Conservation (phyloP, 163 green algal genomes). For the Volvox carteri region DNA sequence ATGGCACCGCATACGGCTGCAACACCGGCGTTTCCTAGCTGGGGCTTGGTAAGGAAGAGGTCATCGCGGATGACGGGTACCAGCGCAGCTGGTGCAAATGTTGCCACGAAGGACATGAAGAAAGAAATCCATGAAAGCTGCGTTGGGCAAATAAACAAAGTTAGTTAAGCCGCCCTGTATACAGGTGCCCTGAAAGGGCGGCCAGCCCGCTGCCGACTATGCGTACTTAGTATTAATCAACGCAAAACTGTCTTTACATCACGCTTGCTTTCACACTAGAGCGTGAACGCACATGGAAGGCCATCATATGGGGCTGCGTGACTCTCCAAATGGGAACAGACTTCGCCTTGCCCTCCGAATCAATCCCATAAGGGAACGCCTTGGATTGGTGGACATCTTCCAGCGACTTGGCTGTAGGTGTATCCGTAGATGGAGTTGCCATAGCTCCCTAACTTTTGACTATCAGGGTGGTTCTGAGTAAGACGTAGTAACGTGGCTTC, state of each 20-base stretch:
- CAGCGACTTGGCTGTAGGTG: neutral
- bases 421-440: neutral
- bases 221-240: too few relatives aligned
- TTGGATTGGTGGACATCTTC: neutral
- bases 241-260: too few relatives aligned
- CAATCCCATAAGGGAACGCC: slow-evolving; percentile 59
- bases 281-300: slow-evolving; percentile 21
- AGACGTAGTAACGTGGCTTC: neutral
- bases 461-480: neutral
- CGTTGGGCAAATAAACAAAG: neutral
- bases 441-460: neutral
- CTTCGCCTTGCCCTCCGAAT: slow-evolving; percentile 82
- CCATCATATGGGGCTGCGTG: slow-evolving; percentile 17
- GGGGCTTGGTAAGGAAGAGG: slow-evolving; percentile 75
- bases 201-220: too few relatives aligned
- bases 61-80: slow-evolving; percentile 88
- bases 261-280: too few relatives aligned
- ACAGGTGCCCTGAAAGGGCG: too few relatives aligned
- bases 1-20: slow-evolving; percentile 85
- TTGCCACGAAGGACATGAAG: slow-evolving; percentile 86
- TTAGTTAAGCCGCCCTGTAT: too few relatives aligned
- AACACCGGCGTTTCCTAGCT: slow-evolving; percentile 59
- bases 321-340: slow-evolving; percentile 8
- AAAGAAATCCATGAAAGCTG: slow-evolving; percentile 88
- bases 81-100: slow-evolving; percentile 87